Evolutionary conservation across 169 alveolate species (phyloP).

Genomic region (Besnoitia besnoiti): DNA sequence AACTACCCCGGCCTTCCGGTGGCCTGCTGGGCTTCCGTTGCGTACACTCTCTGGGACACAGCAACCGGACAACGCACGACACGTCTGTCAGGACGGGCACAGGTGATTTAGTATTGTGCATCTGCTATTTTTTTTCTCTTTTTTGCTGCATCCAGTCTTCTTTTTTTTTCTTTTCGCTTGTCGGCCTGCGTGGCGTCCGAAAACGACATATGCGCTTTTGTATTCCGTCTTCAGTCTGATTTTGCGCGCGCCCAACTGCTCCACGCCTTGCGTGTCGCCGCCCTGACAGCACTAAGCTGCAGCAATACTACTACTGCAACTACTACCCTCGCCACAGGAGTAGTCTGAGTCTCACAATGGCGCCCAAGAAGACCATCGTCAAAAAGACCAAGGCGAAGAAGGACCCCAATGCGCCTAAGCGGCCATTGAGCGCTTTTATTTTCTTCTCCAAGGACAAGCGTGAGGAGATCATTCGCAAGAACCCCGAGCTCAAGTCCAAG

Average conservation of each 20-base stretch:
- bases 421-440: constrained; percentile 89
- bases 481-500: constrained; percentile 86
- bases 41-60: constrained; percentile 15
- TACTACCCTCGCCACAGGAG: neutral
- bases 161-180: neutral
- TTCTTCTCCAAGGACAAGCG: constrained; percentile 89
- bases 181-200: neutral
- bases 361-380: constrained; percentile 46
- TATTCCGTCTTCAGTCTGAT: neutral
- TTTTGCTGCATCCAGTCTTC: neutral
- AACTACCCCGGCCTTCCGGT: constrained; percentile 22
- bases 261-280: neutral
- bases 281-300: constrained; percentile 14
- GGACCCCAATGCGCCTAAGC: constrained; percentile 90
- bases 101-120: neutral
- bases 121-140: neutral
- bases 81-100: constrained; percentile 10
- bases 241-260: neutral
- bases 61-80: neutral
- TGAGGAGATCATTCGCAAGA: constrained; percentile 80
- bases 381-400: constrained; percentile 81
- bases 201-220: neutral
- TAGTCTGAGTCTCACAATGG: constrained; percentile 18
- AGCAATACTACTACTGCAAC: neutral
- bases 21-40: constrained; percentile 6